A percentile compares a stretch with the other conserved stretches of the same genome.
phyloP scores from a whole-genome alignment of 768 basidiomycete species.

The Cyathus striatus region DNA sequence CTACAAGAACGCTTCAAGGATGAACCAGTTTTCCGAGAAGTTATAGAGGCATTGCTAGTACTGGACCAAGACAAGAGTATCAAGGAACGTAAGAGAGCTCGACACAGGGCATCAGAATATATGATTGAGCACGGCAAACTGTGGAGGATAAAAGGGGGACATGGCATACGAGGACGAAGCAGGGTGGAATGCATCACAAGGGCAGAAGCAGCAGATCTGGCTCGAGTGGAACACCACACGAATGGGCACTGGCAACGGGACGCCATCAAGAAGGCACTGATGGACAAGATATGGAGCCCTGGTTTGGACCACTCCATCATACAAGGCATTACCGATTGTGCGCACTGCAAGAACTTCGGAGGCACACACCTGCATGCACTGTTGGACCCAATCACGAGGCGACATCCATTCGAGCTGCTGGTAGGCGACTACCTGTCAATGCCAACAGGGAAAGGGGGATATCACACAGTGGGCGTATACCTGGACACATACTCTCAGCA shows the following conservation, averaged over 20 bases:
- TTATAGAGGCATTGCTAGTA: constrained; percentile 16
- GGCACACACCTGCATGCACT: constrained; percentile 23
- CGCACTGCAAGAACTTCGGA: constrained; percentile 23
- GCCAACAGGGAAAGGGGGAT: constrained; percentile 24
- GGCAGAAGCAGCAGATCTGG: constrained; percentile 16
- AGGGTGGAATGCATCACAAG: constrained; percentile 21
- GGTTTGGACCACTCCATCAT: constrained; percentile 18
- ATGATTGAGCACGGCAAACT: constrained; percentile 19
- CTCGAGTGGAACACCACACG: constrained; percentile 12
- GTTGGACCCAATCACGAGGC: constrained; percentile 26
- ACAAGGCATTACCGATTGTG: constrained; percentile 18
- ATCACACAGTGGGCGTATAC: constrained; percentile 17
- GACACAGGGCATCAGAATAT: constrained; percentile 18
- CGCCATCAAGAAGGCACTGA: constrained; percentile 20
- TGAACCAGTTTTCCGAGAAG: constrained; percentile 15
- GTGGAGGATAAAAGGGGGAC: constrained; percentile 16
- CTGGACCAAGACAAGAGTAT: constrained; percentile 11
- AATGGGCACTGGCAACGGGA: constrained; percentile 29
- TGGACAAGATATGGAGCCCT: constrained; percentile 21
- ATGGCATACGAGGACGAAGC: constrained; percentile 7
- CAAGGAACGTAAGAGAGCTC: constrained; percentile 10
- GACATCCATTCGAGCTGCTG: constrained; percentile 31
- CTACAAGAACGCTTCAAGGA: constrained; percentile 11
- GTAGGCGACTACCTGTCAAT: constrained; percentile 28
- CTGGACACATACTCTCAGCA: constrained; percentile 24